A percentile compares a stretch with the other conserved stretches of the same genome.
Conservation (phyloP, 805 yeast species). For the Nakazawaea holstii region DNA sequence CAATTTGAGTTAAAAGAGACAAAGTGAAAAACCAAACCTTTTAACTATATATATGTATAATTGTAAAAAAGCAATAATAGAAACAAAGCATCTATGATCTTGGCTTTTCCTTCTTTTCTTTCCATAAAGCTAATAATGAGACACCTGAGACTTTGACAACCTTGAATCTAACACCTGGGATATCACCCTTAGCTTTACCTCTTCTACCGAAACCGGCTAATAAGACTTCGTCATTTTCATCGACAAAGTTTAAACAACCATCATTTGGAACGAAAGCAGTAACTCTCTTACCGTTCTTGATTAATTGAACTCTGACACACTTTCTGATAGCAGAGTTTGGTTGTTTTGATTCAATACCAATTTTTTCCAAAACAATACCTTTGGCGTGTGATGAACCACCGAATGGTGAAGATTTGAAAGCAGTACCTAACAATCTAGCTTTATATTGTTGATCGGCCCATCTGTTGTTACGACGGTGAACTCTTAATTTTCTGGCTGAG, state of each 20-base stretch:
- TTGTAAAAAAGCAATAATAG: background rate
- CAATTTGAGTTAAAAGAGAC: background rate
- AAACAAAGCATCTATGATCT: constrained; percentile 62
- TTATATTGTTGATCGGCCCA: constrained; percentile 99
- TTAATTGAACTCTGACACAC: constrained; percentile 99
- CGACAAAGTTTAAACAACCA: constrained; percentile 99
- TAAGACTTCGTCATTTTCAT: constrained; percentile 99
- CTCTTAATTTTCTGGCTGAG: constrained; percentile 99
- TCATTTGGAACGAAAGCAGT: constrained; percentile 99
- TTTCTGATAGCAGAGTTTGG: constrained; percentile 99
- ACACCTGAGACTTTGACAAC: constrained; percentile 99
- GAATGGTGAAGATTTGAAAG: constrained; percentile 99
- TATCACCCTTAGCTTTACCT: constrained; percentile 99
- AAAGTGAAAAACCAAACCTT: background rate
- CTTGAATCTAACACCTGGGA: constrained; percentile 99
- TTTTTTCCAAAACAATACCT: constrained; percentile 99
- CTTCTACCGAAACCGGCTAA: constrained; percentile 99
- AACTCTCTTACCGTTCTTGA: constrained; percentile 99
- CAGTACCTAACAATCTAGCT: constrained; percentile 98
- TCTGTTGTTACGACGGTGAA: constrained; percentile 99
- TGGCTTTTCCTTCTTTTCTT: constrained; percentile 99
- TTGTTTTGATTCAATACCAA: constrained; percentile 99
- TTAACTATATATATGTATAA: background rate
- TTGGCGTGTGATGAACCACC: constrained; percentile 99
- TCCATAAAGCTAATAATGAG: constrained; percentile 98